These are phyloP conservation scores for Trichomonascus vanleenenianus DNA, from an alignment of 805 yeast species.

Conservation along the genomic window DNA sequence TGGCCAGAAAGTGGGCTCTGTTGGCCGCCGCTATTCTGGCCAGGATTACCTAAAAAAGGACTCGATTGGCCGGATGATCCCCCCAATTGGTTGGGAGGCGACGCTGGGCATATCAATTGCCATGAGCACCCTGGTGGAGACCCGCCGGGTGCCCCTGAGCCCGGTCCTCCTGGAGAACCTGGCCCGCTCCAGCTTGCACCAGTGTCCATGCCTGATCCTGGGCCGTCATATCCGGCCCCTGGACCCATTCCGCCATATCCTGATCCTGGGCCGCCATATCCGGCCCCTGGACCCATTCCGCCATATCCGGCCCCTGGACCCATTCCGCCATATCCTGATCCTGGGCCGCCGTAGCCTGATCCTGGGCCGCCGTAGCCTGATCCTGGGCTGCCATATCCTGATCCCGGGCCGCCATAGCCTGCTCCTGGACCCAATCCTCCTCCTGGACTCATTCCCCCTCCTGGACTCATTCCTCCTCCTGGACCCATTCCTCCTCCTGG, in stretches of 20 bases:
- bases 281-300: conserved; percentile 1
- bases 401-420: neutral
- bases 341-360: neutral
- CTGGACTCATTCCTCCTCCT: neutral
- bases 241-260: neutral
- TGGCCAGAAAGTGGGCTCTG: too few relatives aligned
- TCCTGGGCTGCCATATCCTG: conserved; percentile 2
- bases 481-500: too few relatives aligned
- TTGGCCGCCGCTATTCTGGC: too few relatives aligned
- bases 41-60: too few relatives aligned
- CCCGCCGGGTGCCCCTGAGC: neutral
- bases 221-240: conserved; percentile 1
- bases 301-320: conserved; percentile 1
- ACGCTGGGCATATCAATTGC: too few relatives aligned
- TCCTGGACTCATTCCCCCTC: too few relatives aligned
- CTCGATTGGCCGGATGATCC: too few relatives aligned
- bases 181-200: conserved; percentile 1
- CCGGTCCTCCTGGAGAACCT: neutral
- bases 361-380: neutral
- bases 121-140: neutral
- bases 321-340: conserved; percentile 1
- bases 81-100: too few relatives aligned
- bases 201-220: neutral
- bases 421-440: neutral
- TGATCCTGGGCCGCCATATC: neutral